Base-by-base conservation (phyloP, 2,329 filamentous ascomycete species). In the Fusarium equiseti region DNA sequence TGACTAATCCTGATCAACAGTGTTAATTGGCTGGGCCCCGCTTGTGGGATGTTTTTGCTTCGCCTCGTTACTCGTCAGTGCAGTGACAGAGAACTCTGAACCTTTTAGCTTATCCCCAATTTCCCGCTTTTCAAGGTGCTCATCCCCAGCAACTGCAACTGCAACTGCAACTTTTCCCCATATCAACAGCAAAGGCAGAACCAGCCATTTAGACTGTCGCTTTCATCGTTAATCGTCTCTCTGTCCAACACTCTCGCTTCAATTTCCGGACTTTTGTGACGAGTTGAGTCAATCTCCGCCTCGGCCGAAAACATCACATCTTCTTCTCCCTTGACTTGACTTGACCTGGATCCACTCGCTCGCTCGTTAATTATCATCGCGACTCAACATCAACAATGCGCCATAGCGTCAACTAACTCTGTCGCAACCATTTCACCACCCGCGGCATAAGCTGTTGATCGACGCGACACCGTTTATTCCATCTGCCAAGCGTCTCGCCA, bases 241-340 rank as follows among this genome's bases (percentile, higher is more conserved):
- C 20, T 12, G 42, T 53, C 54, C 48, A 49, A 60, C 32, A 32
- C 61, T 40, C 54, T 66, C 61, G 48, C 48, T 66, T 54, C 26
- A 35, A 29, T 32, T 50, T n/a, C 43, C 26, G 48, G 55, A 66
- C 62, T 48, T 22, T 38, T 20, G 18, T 31, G 13, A 24, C 5
- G n/a, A 12, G 9, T 15, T 26, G 12, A 51, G 22, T 27, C 8
- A 20, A 3, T 51, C 26, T 31, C 31, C 31, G 20, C n/a, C 35
- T 13, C 44, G 49, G 20, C 50, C 62, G 60, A 55, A 63, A 31
- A 26, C 50, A 42, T 42, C 32, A 44, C 48, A n/a, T 52, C 8
- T 13, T 27, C 26, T n/a, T 27, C 26, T 38, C 49, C 18, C 18
- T 18, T 15, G 18, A 38, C 35, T 38, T 31, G 29, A 31, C 13